Conservation (phyloP, 2,329 filamentous ascomycete species). For the Hawksworthiomyces lignivorus region DNA sequence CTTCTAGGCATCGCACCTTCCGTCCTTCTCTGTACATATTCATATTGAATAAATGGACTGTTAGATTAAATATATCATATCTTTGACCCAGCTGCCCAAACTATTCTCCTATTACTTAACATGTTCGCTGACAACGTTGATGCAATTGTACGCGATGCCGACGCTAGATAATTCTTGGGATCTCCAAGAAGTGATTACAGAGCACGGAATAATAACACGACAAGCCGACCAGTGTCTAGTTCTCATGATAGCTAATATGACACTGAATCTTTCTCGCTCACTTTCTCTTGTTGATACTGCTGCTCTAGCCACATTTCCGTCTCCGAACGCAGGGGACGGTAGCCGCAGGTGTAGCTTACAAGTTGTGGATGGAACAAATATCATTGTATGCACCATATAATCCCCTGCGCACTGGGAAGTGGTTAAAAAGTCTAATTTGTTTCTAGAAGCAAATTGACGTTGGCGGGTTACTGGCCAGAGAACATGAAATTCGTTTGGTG, state of each 20-base stretch:
- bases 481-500: constrained; percentile 13
- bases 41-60: too few species aligned
- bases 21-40: too few species aligned
- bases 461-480: constrained; percentile 1
- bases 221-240: constrained; percentile 1
- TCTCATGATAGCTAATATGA: background rate
- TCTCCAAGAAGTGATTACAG: constrained; percentile 15
- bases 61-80: too few species aligned
- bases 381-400: constrained; percentile 2
- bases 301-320: too few species aligned
- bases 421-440: too few species aligned
- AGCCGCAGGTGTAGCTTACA: background rate
- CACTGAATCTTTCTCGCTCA: background rate
- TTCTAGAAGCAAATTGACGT: constrained; percentile 6
- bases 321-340: background rate
- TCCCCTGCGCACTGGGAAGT: too few species aligned
- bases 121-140: too few species aligned
- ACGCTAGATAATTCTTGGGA: constrained; percentile 6
- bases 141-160: background rate
- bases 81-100: too few species aligned
- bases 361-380: background rate
- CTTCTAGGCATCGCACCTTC: too few species aligned
- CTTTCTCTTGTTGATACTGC: too few species aligned
- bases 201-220: constrained; percentile 4
- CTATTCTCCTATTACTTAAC: too few species aligned